Conservation (phyloP, 441 rosid genomes). For the Daphne laureola region DNA sequence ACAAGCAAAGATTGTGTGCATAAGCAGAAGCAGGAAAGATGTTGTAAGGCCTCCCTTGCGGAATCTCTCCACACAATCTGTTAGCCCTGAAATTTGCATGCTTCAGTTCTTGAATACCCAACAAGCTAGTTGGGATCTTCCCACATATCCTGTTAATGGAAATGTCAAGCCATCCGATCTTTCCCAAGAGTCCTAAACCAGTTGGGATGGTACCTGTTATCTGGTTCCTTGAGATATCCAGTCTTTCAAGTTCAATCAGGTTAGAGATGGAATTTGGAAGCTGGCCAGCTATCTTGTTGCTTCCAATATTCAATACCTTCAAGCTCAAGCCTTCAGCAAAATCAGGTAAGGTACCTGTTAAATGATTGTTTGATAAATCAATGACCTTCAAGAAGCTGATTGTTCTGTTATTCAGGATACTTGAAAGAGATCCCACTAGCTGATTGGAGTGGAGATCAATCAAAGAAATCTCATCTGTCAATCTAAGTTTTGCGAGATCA, state of each 20-base stretch:
- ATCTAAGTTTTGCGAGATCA: constrained; percentile 37
- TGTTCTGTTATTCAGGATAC: constrained; percentile 55
- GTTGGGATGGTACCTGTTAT: constrained; percentile 61
- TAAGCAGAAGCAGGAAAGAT: constrained; percentile 70
- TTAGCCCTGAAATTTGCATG: constrained; percentile 83
- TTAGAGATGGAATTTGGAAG: constrained; percentile 67
- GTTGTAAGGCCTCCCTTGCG: constrained; percentile 79
- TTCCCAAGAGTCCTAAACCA: constrained; percentile 39
- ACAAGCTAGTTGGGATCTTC: constrained; percentile 55
- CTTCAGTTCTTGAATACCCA: constrained; percentile 34
- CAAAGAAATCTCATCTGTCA: constrained; percentile 46
- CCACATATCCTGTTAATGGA: constrained; percentile 61
- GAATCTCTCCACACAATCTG: constrained; percentile 72
- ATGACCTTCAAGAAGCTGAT: constrained; percentile 54
- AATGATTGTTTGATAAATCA: constrained; percentile 51
- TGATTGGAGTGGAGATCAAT: constrained; percentile 56
- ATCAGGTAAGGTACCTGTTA: constrained; percentile 64
- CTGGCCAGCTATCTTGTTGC: constrained; percentile 63
- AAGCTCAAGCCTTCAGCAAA: constrained; percentile 44
- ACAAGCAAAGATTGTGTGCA: constrained; percentile 76
- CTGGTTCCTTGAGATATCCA: constrained; percentile 66
- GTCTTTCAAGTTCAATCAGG: constrained; percentile 44
- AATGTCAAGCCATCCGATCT: constrained; percentile 66
- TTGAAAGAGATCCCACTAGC: constrained; percentile 51
- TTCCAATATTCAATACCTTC: constrained; percentile 54